Evolutionary conservation across 805 yeast species (phyloP).

Genomic region (Wickerhamiella galacta): DNA sequence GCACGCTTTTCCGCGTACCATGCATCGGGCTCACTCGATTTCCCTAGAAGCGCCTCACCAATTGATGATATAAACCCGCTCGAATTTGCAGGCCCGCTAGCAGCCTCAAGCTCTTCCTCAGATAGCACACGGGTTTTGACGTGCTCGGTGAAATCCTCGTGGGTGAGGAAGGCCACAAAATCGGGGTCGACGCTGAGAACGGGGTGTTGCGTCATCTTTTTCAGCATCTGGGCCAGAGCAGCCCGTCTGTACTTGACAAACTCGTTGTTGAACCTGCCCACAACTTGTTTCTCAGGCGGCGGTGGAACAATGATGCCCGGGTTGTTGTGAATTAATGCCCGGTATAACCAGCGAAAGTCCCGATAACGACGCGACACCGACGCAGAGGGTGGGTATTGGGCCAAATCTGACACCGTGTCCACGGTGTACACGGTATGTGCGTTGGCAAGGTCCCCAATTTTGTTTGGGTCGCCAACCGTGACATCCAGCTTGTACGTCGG

Average conservation of each 20-base stretch:
- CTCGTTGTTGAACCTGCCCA: slow-evolving; percentile 81
- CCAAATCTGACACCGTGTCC: slow-evolving; percentile 38
- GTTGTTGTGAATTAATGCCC: slow-evolving; percentile 68
- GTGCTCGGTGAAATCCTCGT: slow-evolving; percentile 50
- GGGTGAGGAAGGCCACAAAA: slow-evolving; percentile 58
- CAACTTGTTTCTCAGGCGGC: slow-evolving; percentile 86
- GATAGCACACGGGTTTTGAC: slow-evolving; percentile 30
- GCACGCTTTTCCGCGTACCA: slow-evolving; percentile 55
- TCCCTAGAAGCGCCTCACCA: slow-evolving; percentile 47
- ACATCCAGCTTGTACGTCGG: neutral
- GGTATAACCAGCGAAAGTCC: slow-evolving; percentile 89
- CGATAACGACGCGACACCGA: slow-evolving; percentile 71
- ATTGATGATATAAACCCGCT: slow-evolving; percentile 56
- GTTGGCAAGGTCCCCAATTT: slow-evolving; percentile 72
- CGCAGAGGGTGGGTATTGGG: slow-evolving; percentile 21
- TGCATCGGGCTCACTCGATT: slow-evolving; percentile 61
- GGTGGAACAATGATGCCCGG: slow-evolving; percentile 90
- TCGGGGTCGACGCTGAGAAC: slow-evolving; percentile 54
- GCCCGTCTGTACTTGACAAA: slow-evolving; percentile 75
- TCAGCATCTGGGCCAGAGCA: slow-evolving; percentile 74
- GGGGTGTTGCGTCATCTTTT: slow-evolving; percentile 43
- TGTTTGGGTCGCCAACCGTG: slow-evolving; percentile 1
- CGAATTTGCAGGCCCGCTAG: slow-evolving; percentile 18
- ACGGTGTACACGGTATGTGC: slow-evolving; percentile 83
- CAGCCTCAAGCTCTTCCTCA: slow-evolving; percentile 34